Evolutionary conservation across 169 alveolate species (phyloP).

Genomic region (Plasmodium cynomolgi): DNA sequence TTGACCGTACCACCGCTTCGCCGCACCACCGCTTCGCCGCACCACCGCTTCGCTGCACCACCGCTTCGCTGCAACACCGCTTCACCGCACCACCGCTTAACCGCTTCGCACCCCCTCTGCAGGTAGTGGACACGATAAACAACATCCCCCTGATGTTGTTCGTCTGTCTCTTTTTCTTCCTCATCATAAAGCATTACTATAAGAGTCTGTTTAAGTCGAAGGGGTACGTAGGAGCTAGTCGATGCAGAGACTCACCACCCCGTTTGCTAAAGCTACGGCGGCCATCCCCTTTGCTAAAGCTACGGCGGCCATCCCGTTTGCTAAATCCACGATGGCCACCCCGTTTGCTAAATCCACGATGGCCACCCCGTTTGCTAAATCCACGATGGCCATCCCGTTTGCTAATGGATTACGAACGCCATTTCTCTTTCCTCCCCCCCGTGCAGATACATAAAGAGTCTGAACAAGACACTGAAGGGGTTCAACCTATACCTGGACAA

Average conservation of each 20-base stretch:
- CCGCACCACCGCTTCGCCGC: background rate
- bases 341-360: background rate
- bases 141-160: slow-evolving; percentile 33
- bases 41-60: background rate
- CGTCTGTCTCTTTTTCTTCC: slow-evolving; percentile 7
- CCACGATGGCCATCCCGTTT: background rate
- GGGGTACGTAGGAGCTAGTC: slow-evolving; percentile 3
- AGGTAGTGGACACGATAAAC: slow-evolving; percentile 44
- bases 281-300: background rate
- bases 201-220: slow-evolving; percentile 35
- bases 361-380: background rate
- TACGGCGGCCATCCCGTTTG: background rate
- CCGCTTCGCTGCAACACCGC: too few relatives aligned
- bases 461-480: slow-evolving; percentile 60
- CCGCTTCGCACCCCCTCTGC: background rate
- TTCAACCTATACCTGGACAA: slow-evolving; percentile 48
- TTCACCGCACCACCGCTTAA: background rate
- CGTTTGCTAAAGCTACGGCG: too few relatives aligned
- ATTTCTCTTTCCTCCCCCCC: background rate
- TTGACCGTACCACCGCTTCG: background rate
- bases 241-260: background rate
- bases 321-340: background rate
- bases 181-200: slow-evolving; percentile 20
- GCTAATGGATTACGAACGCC: background rate
- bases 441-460: slow-evolving; percentile 31